Evolutionary conservation across 257 asterid genomes (phyloP), one percentile per base, ranked within the genome.

Genomic region (Ophiorrhiza pumila): DNA sequence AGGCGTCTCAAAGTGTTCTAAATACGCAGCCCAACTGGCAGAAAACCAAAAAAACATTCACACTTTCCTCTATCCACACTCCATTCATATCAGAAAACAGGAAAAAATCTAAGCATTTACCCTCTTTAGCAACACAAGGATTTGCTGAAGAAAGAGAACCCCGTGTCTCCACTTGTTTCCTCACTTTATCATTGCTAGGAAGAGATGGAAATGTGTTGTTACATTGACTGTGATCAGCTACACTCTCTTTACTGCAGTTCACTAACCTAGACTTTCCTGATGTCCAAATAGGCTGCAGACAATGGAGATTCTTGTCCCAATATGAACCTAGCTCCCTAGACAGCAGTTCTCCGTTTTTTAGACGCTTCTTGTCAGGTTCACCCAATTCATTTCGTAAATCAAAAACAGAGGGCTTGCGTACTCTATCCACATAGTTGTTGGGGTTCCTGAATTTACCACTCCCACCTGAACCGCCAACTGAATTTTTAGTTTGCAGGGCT

Each of bases 311-410:
- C 45, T 72, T 53, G n/a, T 56, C 58, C 15, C 49, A 50, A 43
- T 73, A 74, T 59, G 50, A 37, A 35, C 20, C 57, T 58, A 65
- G 66, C 50, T 52, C 67, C 31, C 73, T 74, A 63, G 71, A 53
- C 61, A 45, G 61, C 13, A 50, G 46, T 76, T 79, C 81, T 68
- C 74, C 34, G n/a, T 71, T 58, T 80, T 69, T 85, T 45, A 32
- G 79, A 53, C 85, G 87, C 80, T 85, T 85, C 73, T 78, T 82
- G 23, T 52, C 55, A 25, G 87, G 74, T 62, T 78, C 82, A 56
- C 67, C 72, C 47, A 65, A 18, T 43, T 69, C 82, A 39, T 45
- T 47, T 53, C 13, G 71, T 47, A 63, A 41, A 67, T 74, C 69
- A 70, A 70, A 73, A 32, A 65, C 47, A 35, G 69, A 62, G 80